phyloP scores from a whole-genome alignment of 306 rosid genomes.

The Lathyrus aphaca region DNA sequence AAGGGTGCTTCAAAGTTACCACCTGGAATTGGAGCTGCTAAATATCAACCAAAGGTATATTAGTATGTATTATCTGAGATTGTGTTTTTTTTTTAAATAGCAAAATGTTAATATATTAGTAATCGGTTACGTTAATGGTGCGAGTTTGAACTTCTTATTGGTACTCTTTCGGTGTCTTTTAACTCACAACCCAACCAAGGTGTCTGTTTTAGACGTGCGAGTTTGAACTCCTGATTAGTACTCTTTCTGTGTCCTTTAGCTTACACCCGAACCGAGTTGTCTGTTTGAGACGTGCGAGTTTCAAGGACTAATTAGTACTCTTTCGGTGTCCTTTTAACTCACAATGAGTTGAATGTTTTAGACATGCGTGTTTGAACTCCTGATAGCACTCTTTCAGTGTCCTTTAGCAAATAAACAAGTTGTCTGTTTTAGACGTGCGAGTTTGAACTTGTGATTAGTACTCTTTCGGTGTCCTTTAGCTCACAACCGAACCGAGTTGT shows the following conservation, averaged over 20 bases:
- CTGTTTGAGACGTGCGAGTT: not conserved
- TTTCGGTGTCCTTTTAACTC: not conserved
- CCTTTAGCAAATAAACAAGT: not conserved
- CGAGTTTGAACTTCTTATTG: not conserved
- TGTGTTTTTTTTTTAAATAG: not conserved
- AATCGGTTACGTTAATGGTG: not conserved
- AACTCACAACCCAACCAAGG: too few relatives aligned
- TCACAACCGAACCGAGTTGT: not conserved
- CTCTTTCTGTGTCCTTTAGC: too few relatives aligned
- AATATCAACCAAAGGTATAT: slow-evolving; percentile 53
- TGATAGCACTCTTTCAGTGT: not conserved
- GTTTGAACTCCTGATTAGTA: not conserved
- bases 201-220: too few relatives aligned
- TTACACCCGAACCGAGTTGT: not conserved
- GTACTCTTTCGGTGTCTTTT: not conserved
- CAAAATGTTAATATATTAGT: not conserved
- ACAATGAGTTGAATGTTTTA: not conserved
- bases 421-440: too few relatives aligned
- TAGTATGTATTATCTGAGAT: not conserved
- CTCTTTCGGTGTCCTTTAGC: not conserved
- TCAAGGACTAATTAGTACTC: too few relatives aligned
- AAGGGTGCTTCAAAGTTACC: slow-evolving; percentile 63
- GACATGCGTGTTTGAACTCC: too few relatives aligned
- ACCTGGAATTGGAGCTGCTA: slow-evolving; percentile 49
- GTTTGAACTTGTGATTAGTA: not conserved